These are phyloP conservation scores for Phytophthora pisi DNA, from an alignment of 352 stramenopile genomes.

Conservation along the genomic window DNA sequence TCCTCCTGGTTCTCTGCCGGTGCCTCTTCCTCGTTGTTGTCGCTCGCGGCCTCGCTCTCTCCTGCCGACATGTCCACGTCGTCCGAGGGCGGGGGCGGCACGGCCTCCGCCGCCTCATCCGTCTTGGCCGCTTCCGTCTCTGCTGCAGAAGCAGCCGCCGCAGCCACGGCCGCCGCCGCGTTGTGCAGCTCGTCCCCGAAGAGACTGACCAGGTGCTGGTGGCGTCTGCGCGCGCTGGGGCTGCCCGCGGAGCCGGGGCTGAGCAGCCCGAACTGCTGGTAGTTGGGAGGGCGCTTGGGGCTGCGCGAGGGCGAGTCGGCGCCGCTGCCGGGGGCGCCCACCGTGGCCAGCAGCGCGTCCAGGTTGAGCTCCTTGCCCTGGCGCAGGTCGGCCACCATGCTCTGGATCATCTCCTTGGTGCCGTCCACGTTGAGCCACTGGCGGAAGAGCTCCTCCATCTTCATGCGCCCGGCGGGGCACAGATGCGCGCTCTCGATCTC, in stretches of 20 bases:
- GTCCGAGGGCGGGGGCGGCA: conserved; percentile 23
- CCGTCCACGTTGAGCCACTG: conserved; percentile 88
- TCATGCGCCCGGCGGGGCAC: conserved; percentile 80
- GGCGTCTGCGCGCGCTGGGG: conserved; percentile 53
- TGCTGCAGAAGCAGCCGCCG: conserved; percentile 5
- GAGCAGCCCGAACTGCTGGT: conserved; percentile 63
- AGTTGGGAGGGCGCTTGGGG: conserved; percentile 82
- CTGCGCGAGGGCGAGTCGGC: conserved; percentile 70
- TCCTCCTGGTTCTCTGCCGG: conserved; percentile 24
- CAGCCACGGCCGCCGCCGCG: conserved; percentile 17
- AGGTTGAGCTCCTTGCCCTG: conserved; percentile 71
- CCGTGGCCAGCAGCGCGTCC: conserved; percentile 38
- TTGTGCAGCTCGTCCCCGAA: conserved; percentile 78
- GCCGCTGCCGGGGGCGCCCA: conserved; percentile 20
- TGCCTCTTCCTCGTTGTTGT: conserved; percentile 17
- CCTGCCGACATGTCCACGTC: conserved; percentile 51
- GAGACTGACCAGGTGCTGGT: conserved; percentile 74
- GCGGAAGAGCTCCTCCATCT: conserved; percentile 89
- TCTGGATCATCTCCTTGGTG: conserved; percentile 87
- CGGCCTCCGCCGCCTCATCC: not conserved
- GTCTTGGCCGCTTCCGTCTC: conserved; percentile 22
- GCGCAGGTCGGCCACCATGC: conserved; percentile 79
- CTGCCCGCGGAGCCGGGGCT: conserved; percentile 41
- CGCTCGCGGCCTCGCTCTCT: conserved; percentile 28
- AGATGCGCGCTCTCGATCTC: conserved; percentile 84